Percentiles rank a stretch among this genome's conserved stretches.
phyloP scores from a whole-genome alignment of 805 yeast species.

The Wickerhamiella qilinensis region DNA sequence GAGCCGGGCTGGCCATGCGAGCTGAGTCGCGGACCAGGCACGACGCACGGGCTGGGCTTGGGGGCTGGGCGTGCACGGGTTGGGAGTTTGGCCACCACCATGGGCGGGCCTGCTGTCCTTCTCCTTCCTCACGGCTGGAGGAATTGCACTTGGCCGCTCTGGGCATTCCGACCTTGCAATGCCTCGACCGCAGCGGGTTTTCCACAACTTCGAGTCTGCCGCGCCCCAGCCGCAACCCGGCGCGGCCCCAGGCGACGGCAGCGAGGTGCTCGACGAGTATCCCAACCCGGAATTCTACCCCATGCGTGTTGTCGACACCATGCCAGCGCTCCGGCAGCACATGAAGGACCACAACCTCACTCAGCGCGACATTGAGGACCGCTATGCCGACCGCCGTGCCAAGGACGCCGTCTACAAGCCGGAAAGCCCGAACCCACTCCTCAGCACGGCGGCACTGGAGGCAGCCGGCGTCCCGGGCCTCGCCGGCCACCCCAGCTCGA shows the following conservation, averaged over 20 bases:
- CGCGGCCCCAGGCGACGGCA: background rate
- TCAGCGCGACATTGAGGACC: too few species aligned
- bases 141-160: background rate
- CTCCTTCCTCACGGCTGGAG: background rate
- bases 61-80: too few species aligned
- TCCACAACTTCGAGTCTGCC: too few species aligned
- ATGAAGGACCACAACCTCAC: background rate
- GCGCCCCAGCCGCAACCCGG: too few species aligned
- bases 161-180: too few species aligned
- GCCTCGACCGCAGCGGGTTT: background rate
- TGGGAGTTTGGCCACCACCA: too few species aligned
- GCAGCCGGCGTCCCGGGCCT: background rate
- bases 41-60: too few species aligned
- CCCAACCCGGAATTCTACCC: constrained; percentile 1
- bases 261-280: background rate
- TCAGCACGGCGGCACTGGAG: background rate
- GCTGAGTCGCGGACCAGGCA: too few species aligned
- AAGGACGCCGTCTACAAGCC: too few species aligned
- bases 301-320: background rate
- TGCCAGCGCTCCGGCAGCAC: background rate
- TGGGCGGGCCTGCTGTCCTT: too few species aligned
- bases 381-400: too few species aligned
- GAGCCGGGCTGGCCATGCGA: too few species aligned
- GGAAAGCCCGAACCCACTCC: background rate
- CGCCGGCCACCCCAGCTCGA: background rate